Percentiles rank a stretch among this genome's conserved stretches.
phyloP scores from a whole-genome alignment of 1,284 basidiomycete species.

The Trichosporon sp. region DNA sequence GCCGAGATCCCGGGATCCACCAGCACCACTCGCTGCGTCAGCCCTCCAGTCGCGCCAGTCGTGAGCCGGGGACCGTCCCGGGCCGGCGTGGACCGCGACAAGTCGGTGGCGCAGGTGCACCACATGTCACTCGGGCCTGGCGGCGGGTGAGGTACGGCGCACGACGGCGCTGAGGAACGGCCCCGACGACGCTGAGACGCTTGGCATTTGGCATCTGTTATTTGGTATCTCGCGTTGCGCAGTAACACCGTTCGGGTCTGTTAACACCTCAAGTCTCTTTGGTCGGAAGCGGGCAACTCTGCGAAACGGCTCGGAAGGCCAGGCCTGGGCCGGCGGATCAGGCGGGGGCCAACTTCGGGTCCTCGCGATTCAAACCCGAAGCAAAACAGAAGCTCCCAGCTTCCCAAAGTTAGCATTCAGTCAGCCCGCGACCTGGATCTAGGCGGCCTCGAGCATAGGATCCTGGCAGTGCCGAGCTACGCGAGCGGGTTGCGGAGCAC shows the following conservation, averaged over 20 bases:
- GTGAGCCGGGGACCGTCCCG: background rate
- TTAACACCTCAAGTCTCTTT: background rate
- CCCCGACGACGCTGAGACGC: background rate
- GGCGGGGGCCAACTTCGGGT: background rate
- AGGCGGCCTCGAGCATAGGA: too few species aligned
- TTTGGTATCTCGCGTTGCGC: background rate
- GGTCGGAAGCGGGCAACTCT: background rate
- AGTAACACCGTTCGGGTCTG: background rate
- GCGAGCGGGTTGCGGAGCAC: too few species aligned
- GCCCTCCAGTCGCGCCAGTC: background rate
- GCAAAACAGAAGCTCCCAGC: background rate
- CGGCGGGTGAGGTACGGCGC: background rate
- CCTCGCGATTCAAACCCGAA: background rate
- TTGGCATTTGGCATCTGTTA: background rate
- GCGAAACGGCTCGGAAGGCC: background rate
- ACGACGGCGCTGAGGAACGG: background rate
- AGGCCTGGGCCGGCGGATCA: background rate
- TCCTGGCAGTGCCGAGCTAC: background rate
- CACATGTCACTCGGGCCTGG: background rate
- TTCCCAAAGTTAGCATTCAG: background rate
- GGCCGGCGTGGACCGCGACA: background rate
- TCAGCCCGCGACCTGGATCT: background rate
- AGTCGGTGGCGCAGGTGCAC: background rate
- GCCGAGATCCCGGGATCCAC: background rate
- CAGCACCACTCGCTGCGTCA: background rate